Evolutionary conservation across 2,329 filamentous ascomycete genomes (phyloP), one percentile per base, ranked within the genome.

Genomic region (Venturia pyrina): DNA sequence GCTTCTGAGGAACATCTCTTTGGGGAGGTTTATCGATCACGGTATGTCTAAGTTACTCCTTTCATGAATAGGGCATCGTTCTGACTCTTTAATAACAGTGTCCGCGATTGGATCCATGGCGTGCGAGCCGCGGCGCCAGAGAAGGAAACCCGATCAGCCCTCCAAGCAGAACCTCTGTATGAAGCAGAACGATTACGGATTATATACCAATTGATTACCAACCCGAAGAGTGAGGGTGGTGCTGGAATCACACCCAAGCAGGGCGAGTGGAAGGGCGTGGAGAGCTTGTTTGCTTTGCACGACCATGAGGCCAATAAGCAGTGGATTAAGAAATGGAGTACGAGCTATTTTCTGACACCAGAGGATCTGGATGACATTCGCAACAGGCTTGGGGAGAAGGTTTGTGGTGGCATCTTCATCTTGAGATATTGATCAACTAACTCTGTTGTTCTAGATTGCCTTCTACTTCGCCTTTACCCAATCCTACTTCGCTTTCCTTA

Each of bases 391-490:
- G 80, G 80, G 60, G 80, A 81, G 69, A 82, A 81, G 73, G 77
- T 73, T 73, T 67, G 62, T 32, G 4, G 3, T 61, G 28, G 4
- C 28, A 59, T 32, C 41, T 53, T 5, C 13, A 24, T 34, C 2
- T 41, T 4, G n/a, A 19, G 1, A 37, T 28, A 19, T 7, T 6
- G 34, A 17, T n/a, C n/a, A 10, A 32, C 46, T 66, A 24, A 48
- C 65, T 67, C n/a, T 62, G 37, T 56, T 67, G 48, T 63, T 67
- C 17, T 69, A 86, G 82, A 89, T 97, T 67, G 93, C 90, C 44
- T 96, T 96, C 76, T 98, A 98, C 79, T 98, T 96, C 75, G 91
- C 93, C 48, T 98, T 98, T 73, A 83, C 96, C 41, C 90, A 96
- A 73, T 89, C 89, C 43, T 98, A 98, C 77, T 96, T 96, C 73